These are phyloP conservation scores for Favolaschia claudopus DNA, from an alignment of 768 basidiomycete species.

Conservation along the genomic window DNA sequence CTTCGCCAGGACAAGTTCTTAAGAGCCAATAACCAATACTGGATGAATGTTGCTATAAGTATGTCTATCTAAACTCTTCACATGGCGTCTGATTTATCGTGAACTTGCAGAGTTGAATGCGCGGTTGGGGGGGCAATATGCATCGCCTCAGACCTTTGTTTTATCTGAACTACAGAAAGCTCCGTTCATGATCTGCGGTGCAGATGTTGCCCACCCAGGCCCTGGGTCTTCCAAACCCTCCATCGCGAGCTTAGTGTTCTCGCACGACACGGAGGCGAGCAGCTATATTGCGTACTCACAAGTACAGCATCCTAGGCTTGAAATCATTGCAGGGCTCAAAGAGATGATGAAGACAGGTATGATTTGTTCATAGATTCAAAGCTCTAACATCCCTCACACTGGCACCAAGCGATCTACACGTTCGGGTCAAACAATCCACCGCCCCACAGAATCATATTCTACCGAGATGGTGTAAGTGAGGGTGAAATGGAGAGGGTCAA, in stretches of 20 bases:
- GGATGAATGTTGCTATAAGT: constrained; percentile 64
- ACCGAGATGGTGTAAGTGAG: constrained; percentile 57
- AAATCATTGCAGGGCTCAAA: constrained; percentile 53
- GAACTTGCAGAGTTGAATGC: constrained; percentile 55
- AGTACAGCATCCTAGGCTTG: constrained; percentile 55
- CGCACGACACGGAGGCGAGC: constrained; percentile 52
- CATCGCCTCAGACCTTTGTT: constrained; percentile 36
- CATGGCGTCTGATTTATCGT: not conserved
- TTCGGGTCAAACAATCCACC: constrained; percentile 20
- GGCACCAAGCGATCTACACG: constrained; percentile 31
- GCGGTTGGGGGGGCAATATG: constrained; percentile 61
- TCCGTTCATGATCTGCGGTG: constrained; percentile 56
- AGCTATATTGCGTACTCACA: constrained; percentile 52
- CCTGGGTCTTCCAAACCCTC: constrained; percentile 63
- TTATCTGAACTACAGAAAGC: constrained; percentile 31
- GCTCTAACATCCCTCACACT: too few relatives aligned
- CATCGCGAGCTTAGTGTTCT: constrained; percentile 65
- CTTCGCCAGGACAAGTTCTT: constrained; percentile 45
- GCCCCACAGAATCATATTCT: constrained; percentile 49
- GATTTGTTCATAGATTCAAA: too few relatives aligned
- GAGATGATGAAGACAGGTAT: constrained; percentile 47
- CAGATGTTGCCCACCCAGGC: constrained; percentile 69
- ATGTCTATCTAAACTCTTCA: constrained; percentile 34
- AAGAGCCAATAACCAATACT: constrained; percentile 54
- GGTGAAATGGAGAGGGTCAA: constrained; percentile 48